phyloP scores from a whole-genome alignment of 1,284 basidiomycete genomes.

The Irpex rosettiformis region DNA sequence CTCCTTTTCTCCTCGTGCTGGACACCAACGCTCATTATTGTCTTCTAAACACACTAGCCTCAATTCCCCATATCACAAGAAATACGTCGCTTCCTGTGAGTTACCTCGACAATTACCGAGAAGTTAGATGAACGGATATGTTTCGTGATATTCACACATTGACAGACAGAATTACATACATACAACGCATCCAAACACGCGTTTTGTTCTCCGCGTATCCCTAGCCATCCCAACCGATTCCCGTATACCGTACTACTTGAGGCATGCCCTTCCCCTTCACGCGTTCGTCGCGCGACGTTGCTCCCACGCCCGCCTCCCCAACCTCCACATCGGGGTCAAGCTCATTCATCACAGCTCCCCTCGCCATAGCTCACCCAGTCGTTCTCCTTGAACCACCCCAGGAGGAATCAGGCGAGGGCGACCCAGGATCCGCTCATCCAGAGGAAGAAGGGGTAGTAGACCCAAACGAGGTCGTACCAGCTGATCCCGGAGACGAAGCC shows the following conservation, averaged over 20 bases:
- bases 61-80: not conserved
- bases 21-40: not conserved
- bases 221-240: not conserved
- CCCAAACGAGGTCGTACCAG: not conserved
- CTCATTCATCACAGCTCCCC: not conserved
- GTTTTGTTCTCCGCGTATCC: not conserved
- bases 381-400: not conserved
- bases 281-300: not conserved
- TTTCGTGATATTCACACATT: too few species aligned
- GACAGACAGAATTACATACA: not conserved
- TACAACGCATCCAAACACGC: not conserved
- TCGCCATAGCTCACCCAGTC: not conserved
- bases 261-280: not conserved
- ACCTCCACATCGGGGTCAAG: not conserved
- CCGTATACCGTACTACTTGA: not conserved
- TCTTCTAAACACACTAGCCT: not conserved
- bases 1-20: not conserved
- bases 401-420: not conserved
- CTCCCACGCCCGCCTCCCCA: not conserved
- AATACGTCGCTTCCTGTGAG: too few species aligned
- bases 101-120: too few species aligned
- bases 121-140: too few species aligned
- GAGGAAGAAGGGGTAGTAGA: not conserved
- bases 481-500: constrained; percentile 5
- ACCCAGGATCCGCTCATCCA: too few species aligned